Conservation (phyloP, 768 basidiomycete genomes). For the Tulasnella sp. region DNA sequence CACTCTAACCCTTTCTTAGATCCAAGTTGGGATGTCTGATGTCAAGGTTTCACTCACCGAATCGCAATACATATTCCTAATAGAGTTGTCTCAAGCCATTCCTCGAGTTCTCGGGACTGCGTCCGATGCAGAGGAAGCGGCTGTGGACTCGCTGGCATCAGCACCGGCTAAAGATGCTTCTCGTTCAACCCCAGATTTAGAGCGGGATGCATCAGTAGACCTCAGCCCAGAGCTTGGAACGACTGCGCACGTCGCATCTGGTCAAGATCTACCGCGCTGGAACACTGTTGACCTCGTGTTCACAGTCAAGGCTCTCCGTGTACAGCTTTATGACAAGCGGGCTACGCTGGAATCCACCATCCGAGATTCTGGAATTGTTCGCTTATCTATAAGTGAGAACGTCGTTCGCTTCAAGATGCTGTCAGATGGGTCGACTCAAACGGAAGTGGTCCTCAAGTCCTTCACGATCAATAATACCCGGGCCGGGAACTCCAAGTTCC, state of each 20-base stretch:
- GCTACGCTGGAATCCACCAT: slow-evolving; percentile 48
- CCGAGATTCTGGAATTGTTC: slow-evolving; percentile 69
- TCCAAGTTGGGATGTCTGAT: slow-evolving; percentile 65
- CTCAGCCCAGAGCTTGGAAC: slow-evolving; percentile 29
- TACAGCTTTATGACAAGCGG: slow-evolving; percentile 71
- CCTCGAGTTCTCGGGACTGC: slow-evolving; percentile 47
- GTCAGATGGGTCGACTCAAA: slow-evolving; percentile 73
- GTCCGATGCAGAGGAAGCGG: slow-evolving; percentile 32
- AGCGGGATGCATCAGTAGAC: slow-evolving; percentile 22
- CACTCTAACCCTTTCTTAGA: slow-evolving; percentile 31
- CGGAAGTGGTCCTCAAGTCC: slow-evolving; percentile 78
- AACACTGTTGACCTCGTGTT: slow-evolving; percentile 64
- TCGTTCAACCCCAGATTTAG: slow-evolving; percentile 8
- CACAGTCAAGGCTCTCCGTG: slow-evolving; percentile 54
- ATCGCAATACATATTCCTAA: slow-evolving; percentile 62
- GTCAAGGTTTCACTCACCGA: slow-evolving; percentile 77
- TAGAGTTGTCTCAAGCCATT: slow-evolving; percentile 55
- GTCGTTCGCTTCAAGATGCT: slow-evolving; percentile 69
- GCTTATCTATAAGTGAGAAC: slow-evolving; percentile 73
- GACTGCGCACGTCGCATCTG: slow-evolving; percentile 22
- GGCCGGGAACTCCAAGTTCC: slow-evolving; percentile 69
- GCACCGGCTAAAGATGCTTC: slow-evolving; percentile 20
- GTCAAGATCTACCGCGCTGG: slow-evolving; percentile 38
- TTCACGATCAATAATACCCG: slow-evolving; percentile 86
- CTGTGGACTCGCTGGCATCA: slow-evolving; percentile 20